Evolutionary conservation across 179 eudicot species (phyloP), one percentile per base, ranked within the genome.

Genomic region (Silene coronaria): DNA sequence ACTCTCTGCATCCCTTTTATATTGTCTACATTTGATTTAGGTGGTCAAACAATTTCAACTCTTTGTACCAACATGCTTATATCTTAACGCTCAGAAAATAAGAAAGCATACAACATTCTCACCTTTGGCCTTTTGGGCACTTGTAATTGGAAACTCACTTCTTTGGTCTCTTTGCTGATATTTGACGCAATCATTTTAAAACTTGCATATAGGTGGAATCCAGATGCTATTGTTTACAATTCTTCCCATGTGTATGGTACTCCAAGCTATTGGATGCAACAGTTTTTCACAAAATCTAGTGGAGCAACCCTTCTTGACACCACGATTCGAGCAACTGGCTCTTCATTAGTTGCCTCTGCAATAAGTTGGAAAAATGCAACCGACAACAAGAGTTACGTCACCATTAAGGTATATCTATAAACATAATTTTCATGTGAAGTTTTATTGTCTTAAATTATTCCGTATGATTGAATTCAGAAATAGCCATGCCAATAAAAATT

Each of bases 251-350:
- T 62, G 9, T 93, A 91, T 75, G 98, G 98, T 81, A 94, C 94
- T 46, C 98, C 98, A 30, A 94, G 98, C 86, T 94, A 89, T 76
- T 94, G 96, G 96, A 89, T 91, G 96, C 98, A 93, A 72, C 90
- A 80, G 38, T 90, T 86, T 70, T 93, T 93, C 78, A 81, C 75
- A 24, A 89, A 90, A 71, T 91, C 97, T 59, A 91, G 88, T 63
- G 98, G 98, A 16, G 97, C 96, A 27, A 82, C 85, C 78, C 91
- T 91, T 78, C 90, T 91, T 22, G 79, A 78, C 58, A 77, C 89
- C 42, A 74, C 84, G n/a, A 81, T 93, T 55, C 81, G 77, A 79
- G 36, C 90, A 38, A 84, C 85, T 79, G 78, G 81, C 30, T 81
- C 90, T 65, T 75, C 87, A 12, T 80, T 93, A 64, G 83, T 87